Percentiles rank a stretch among this genome's conserved stretches.
These are phyloP conservation scores for Sugiyamaella qingdaonensis DNA, from an alignment of 805 yeast genomes.

Conservation along the genomic window DNA sequence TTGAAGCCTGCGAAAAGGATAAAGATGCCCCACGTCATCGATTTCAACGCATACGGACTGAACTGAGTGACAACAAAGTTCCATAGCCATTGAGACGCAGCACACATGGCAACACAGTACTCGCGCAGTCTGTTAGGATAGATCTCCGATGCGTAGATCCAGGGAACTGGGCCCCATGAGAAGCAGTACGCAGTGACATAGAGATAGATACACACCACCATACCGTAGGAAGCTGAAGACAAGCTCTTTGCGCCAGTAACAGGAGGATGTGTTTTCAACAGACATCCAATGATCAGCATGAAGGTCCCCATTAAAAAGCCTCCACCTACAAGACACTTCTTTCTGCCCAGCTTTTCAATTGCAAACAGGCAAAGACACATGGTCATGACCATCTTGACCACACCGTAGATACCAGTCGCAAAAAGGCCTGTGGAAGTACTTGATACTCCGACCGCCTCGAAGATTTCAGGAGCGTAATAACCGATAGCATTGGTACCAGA, in stretches of 20 bases:
- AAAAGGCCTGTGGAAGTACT: constrained; percentile 44
- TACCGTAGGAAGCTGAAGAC: constrained; percentile 15
- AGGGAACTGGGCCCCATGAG: constrained; percentile 23
- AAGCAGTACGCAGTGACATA: constrained; percentile 16
- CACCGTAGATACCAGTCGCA: constrained; percentile 53
- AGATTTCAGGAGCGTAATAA: constrained; percentile 51
- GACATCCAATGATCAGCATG: constrained; percentile 23
- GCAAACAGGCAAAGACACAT: constrained; percentile 22
- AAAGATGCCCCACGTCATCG: constrained; percentile 44
- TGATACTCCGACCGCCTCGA: constrained; percentile 45
- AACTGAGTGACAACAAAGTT: constrained; percentile 17
- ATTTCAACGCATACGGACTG: constrained; percentile 40
- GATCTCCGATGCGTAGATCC: constrained; percentile 22
- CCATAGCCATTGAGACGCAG: constrained; percentile 15
- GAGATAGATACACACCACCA: constrained; percentile 17
- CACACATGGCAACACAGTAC: constrained; percentile 15
- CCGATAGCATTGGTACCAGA: constrained; percentile 29
- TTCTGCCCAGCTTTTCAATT: constrained; percentile 27
- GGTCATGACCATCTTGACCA: constrained; percentile 35
- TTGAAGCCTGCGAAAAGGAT: constrained; percentile 17
- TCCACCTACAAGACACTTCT: constrained; percentile 22
- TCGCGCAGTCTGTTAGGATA: constrained; percentile 19
- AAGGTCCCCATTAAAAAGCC: constrained; percentile 21
- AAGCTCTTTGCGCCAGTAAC: constrained; percentile 26
- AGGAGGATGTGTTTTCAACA: constrained; percentile 24